Percentiles rank a stretch among this genome's conserved stretches.
phyloP scores from a whole-genome alignment of 2,329 filamentous ascomycete species.

The Ustulina deusta region DNA sequence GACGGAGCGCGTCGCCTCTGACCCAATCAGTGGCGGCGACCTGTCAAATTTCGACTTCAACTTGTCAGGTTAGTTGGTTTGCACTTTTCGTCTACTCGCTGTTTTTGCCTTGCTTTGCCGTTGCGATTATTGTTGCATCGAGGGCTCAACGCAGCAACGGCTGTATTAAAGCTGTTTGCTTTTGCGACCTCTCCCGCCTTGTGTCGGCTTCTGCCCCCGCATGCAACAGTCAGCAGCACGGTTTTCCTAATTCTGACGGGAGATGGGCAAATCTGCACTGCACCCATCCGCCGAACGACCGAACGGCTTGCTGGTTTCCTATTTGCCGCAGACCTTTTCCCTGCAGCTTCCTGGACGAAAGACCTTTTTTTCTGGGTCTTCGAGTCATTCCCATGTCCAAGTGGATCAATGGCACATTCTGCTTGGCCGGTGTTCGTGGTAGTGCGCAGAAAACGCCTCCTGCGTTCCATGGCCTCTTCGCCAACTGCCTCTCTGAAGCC shows the following conservation, averaged over 20 bases:
- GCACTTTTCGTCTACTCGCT: constrained; percentile 16
- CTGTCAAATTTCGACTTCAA: constrained; percentile 49
- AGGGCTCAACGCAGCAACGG: background rate
- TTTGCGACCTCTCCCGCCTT: constrained; percentile 21
- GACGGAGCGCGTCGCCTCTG: constrained; percentile 41
- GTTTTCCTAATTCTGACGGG: background rate
- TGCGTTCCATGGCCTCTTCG: constrained; percentile 35
- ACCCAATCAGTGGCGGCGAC: constrained; percentile 37
- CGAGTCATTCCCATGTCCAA: constrained; percentile 24
- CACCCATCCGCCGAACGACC: no score
- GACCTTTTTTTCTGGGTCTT: constrained; percentile 16
- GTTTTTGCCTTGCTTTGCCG: constrained; percentile 7
- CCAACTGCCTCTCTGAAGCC: constrained; percentile 32
- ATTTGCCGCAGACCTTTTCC: constrained; percentile 31
- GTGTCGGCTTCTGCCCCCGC: constrained; percentile 15
- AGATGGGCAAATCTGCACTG: constrained; percentile 21
- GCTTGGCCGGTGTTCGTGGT: constrained; percentile 23
- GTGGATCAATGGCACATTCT: constrained; percentile 34
- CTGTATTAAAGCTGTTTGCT: constrained; percentile 7
- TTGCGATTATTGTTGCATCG: constrained; percentile 8
- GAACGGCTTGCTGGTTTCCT: constrained; percentile 13
- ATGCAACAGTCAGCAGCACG: constrained; percentile 38
- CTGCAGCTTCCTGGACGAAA: constrained; percentile 22
- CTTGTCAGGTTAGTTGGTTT: constrained; percentile 46
- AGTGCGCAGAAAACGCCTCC: constrained; percentile 30